Percentiles rank a stretch among this genome's conserved stretches.
Conservation (phyloP, 2,329 filamentous ascomycete genomes). For the Metarhizium robertsii region DNA sequence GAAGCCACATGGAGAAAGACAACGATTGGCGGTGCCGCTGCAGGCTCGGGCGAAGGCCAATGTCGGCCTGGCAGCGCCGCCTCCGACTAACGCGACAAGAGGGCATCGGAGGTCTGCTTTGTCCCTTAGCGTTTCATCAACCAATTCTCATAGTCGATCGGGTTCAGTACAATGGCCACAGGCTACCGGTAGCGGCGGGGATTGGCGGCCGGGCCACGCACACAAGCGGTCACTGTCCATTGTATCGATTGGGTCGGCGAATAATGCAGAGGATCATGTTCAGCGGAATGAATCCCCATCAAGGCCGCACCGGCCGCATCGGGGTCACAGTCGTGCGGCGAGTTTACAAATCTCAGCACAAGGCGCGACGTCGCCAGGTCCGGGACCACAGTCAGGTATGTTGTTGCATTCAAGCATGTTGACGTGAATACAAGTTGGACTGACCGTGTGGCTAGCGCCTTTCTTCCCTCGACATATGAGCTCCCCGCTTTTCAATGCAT, state of each 20-base stretch:
- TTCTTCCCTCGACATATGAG: constrained; percentile 34
- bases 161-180: constrained; percentile 39
- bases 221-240: constrained; percentile 76
- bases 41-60: constrained; percentile 31
- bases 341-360: constrained; percentile 61
- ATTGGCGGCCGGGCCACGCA: constrained; percentile 36
- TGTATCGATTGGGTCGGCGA: constrained; percentile 60
- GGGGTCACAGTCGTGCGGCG: constrained; percentile 66
- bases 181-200: constrained; percentile 17
- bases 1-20: constrained; percentile 19
- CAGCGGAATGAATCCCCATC: constrained; percentile 31
- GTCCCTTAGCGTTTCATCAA: constrained; percentile 49
- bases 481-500: constrained; percentile 45
- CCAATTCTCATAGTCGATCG: constrained; percentile 33
- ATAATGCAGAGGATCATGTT: constrained; percentile 36
- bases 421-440: background rate
- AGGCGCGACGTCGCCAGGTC: constrained; percentile 33
- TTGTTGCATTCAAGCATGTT: background rate
- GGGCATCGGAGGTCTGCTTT: constrained; percentile 58
- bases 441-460: constrained; percentile 15
- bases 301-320: constrained; percentile 40
- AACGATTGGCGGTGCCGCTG: constrained; percentile 33
- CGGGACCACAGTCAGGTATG: constrained; percentile 29
- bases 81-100: constrained; percentile 28
- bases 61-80: constrained; percentile 35